Percentiles rank a stretch among this genome's conserved stretches.
Evolutionary conservation across 441 rosid genomes (phyloP).

Genomic region (Erodium chrysanthum): DNA sequence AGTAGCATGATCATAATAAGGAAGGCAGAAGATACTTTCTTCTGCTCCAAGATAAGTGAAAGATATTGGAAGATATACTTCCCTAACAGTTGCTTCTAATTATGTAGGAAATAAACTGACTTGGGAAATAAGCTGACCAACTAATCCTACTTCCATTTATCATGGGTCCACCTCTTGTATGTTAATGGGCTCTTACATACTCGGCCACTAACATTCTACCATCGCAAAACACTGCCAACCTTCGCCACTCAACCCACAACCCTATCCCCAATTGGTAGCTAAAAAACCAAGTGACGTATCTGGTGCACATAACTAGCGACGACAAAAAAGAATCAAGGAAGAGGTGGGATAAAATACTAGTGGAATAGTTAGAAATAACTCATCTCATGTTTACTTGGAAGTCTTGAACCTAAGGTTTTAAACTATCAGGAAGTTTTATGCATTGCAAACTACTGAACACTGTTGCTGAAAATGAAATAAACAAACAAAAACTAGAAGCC

Average conservation of each 20-base stretch:
- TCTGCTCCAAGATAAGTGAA: too few species aligned
- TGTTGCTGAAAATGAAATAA: background rate
- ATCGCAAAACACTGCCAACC: background rate
- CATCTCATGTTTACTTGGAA: constrained; percentile 1
- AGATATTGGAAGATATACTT: too few species aligned
- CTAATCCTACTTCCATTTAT: too few species aligned
- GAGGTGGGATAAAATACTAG: background rate
- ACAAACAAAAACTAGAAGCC: constrained; percentile 17
- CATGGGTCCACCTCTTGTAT: too few species aligned
- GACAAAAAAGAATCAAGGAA: background rate
- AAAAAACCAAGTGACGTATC: background rate
- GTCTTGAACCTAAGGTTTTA: background rate
- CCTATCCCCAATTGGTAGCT: background rate
- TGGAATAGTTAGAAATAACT: background rate
- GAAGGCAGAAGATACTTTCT: too few species aligned
- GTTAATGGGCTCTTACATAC: too few species aligned
- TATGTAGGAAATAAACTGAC: too few species aligned
- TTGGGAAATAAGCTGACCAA: too few species aligned
- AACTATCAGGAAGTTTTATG: background rate
- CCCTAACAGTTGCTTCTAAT: too few species aligned
- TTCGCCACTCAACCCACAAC: background rate
- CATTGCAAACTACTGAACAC: background rate
- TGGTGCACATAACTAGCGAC: background rate
- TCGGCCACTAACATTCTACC: too few species aligned
- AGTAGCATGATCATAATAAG: too few species aligned